A percentile compares a stretch with the other conserved stretches of the same genome.
Evolutionary conservation across 1,284 basidiomycete species (phyloP).

Genomic region (Fomitopsis pinicola): DNA sequence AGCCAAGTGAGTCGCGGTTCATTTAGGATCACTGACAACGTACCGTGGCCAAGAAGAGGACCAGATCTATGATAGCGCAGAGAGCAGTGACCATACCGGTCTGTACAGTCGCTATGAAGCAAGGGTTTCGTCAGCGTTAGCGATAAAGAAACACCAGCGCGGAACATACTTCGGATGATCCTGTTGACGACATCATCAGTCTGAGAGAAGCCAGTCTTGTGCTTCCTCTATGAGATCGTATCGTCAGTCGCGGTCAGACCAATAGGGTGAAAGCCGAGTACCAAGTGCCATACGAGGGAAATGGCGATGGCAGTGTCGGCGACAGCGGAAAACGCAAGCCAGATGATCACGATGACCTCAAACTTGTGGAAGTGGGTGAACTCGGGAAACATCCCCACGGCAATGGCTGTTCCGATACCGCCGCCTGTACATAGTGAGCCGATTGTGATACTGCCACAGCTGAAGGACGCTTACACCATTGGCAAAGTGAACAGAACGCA

Average conservation of each 20-base stretch:
- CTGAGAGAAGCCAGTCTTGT: constrained; percentile 33
- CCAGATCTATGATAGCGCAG: constrained; percentile 28
- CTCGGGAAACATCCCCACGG: constrained; percentile 29
- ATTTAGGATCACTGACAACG: constrained; percentile 4
- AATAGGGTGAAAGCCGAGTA: constrained; percentile 5
- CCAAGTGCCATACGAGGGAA: constrained; percentile 30
- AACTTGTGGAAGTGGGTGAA: constrained; percentile 33
- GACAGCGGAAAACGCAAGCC: constrained; percentile 30
- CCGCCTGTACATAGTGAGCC: constrained; percentile 19
- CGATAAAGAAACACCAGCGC: not conserved
- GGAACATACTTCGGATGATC: constrained; percentile 38
- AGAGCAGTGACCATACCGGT: constrained; percentile 31
- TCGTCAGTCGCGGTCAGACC: not conserved
- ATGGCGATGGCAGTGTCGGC: constrained; percentile 29
- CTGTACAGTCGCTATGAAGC: constrained; percentile 29
- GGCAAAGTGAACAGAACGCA: constrained; percentile 24
- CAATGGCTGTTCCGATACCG: constrained; percentile 31
- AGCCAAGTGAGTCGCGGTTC: not conserved
- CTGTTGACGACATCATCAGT: constrained; percentile 34
- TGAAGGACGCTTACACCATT: constrained; percentile 23
- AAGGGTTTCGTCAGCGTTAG: not conserved
- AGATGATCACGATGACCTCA: constrained; percentile 32
- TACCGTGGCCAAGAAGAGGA: constrained; percentile 28
- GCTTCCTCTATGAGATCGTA: constrained; percentile 28
- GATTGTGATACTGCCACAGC: not conserved